Evolutionary conservation across 192 early-diverging fungal species (phyloP).

Genomic region (Coemansia sp.): DNA sequence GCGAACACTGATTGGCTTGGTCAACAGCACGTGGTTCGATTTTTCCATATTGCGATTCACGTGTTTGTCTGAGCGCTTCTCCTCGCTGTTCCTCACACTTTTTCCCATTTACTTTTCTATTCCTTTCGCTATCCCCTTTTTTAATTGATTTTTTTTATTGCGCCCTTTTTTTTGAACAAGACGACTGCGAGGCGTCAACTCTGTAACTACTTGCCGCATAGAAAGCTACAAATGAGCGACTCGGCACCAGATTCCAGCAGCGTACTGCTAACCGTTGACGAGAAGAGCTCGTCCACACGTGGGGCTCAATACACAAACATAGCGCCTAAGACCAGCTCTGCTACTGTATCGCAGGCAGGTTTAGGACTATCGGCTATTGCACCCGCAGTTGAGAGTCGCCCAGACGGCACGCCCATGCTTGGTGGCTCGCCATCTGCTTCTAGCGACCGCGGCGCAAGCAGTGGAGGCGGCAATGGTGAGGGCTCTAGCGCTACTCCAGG

Average conservation of each 20-base stretch:
- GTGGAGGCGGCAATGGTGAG: conserved; percentile 5
- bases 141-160: neutral
- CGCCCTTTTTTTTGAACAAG: neutral
- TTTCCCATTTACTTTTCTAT: conserved; percentile 25
- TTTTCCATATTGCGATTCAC: conserved; percentile 11
- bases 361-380: conserved; percentile 23
- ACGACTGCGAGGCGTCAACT: neutral
- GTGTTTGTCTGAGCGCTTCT: conserved; percentile 11
- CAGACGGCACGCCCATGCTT: conserved; percentile 25
- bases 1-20: conserved; percentile 26
- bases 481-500: neutral
- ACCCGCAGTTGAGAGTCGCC: conserved; percentile 24
- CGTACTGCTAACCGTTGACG: conserved; percentile 43
- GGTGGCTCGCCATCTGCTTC: neutral
- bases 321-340: conserved; percentile 22
- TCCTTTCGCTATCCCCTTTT: neutral
- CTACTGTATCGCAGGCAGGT: neutral
- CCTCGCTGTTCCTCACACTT: neutral
- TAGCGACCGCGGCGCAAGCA: neutral
- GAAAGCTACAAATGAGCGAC: conserved; percentile 12
- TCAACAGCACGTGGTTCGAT: conserved; percentile 45
- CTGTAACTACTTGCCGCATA: neutral
- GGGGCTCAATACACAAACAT: conserved; percentile 28
- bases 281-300: conserved; percentile 12
- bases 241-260: conserved; percentile 23